A percentile compares a stretch with the other conserved stretches of the same genome.
Evolutionary conservation across 306 rosid genomes (phyloP).

Genomic region (Vigna unguiculata): DNA sequence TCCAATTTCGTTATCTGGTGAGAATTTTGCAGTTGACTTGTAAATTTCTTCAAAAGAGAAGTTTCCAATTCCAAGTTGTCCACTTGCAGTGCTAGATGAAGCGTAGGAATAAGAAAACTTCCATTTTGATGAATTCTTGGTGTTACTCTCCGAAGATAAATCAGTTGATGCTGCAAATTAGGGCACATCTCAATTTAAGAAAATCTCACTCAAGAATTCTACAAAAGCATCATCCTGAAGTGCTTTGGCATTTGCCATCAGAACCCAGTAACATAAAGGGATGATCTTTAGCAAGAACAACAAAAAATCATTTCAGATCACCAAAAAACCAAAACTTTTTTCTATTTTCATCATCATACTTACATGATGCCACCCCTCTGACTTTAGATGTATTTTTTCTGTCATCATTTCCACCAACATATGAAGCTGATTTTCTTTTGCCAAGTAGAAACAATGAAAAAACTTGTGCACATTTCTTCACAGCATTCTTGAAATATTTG

Average conservation of each 20-base stretch:
- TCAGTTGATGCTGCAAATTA: constrained; percentile 66
- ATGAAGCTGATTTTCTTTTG: constrained; percentile 47
- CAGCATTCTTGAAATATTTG: constrained; percentile 53
- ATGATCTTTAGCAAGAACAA: constrained; percentile 32
- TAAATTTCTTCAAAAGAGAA: constrained; percentile 76
- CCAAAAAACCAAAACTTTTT: neutral
- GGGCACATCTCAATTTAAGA: constrained; percentile 22
- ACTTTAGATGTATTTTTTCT: constrained; percentile 40
- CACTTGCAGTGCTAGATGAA: constrained; percentile 64
- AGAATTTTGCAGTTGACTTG: constrained; percentile 84
- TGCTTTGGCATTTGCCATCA: constrained; percentile 15
- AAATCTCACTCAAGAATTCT: constrained; percentile 21
- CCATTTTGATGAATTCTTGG: constrained; percentile 60
- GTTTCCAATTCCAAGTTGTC: constrained; percentile 55
- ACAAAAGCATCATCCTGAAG: neutral
- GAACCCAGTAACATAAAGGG: constrained; percentile 16
- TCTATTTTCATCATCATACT: constrained; percentile 39
- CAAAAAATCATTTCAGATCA: constrained; percentile 5
- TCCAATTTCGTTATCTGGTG: constrained; percentile 69
- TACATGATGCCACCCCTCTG: constrained; percentile 61
- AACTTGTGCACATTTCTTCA: constrained; percentile 57
- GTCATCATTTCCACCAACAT: constrained; percentile 37
- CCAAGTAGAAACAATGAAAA: constrained; percentile 47
- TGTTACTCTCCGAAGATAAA: constrained; percentile 60
- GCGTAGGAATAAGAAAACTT: constrained; percentile 59